Evolutionary conservation across 2,329 filamentous ascomycete genomes (phyloP), one percentile per base, ranked within the genome.

Genomic region (Pestalotiopsis sp.): DNA sequence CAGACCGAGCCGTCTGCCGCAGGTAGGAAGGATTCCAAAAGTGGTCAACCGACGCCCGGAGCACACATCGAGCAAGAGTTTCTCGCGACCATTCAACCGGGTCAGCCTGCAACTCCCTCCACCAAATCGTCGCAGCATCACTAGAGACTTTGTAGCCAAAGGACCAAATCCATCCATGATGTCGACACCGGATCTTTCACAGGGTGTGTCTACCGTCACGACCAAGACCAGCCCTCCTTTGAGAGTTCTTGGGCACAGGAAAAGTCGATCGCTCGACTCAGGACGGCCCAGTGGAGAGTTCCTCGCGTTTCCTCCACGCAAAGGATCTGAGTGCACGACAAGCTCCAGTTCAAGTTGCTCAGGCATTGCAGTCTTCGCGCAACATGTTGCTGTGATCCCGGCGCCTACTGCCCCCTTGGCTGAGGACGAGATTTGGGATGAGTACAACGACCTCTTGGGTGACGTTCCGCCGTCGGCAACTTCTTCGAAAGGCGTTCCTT

Each of bases 371-470:
- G 89, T 87, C 67, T 90, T 87, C 71, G 85, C 86, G 13, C 87
- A 87, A 5, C 89, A 90, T 36, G 64, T 45, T 3, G 91, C 92
- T 6, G 81, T 93, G 2, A 83, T 92, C 25, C 92, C 92, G 0
- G 82, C 84, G 3, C 84, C 88, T 1, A 84, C 84, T 59, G 89
- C 90, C 4, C 90, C 89, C 0, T 85, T 91, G 4, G 89, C 83
- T 1, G 93, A 97, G 72, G 95, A 98, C 74, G 95, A 98, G 76
- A 87, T 97, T 1, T 98, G 95, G 95, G 91, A 95, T 65, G 95
- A 97, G 80, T 98, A 97, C 76, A 91, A 98, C 72, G 95, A 98
- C 74, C 83, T 98, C 13, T 87, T 98, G 66, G 92, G 93, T 66
- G 91, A 93, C 12, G 80, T 80, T 1, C 84, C 85, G 2, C 80